Evolutionary conservation across 129 eudicot genomes (phyloP), one percentile per base, ranked within the genome.

Genomic region (Kitagawia praeruptora): DNA sequence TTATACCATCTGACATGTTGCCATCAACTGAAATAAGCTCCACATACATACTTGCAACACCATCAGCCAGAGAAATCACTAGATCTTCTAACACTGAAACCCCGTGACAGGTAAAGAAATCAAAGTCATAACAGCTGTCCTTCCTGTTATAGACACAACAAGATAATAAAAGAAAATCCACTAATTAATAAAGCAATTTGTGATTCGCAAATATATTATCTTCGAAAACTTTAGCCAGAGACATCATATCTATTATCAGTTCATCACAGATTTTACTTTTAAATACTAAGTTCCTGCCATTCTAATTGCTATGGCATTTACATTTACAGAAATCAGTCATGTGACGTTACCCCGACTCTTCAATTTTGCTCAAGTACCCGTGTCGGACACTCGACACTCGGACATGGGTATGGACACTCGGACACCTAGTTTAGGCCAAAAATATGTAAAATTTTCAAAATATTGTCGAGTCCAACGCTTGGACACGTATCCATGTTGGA

Each of bases 11-110:
- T 74, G 97, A 95, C 84, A 90, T 85, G 89, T 90, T 87, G 84
- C 99, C 88, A 78, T 95, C 99, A 58, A 95, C 94, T 56, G 99
- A 95, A 75, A 95, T 90, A 82, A 92, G 91, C 87, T 95, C 99
- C 90, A 95, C 84, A 77, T 95, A 95, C 83, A 92, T 86, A 84
- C 97, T 87, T 71, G 99, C 96, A 45, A 92, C 89, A 38, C 96
- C 96, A 81, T 92, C 99, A 58, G 99, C 92, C 83, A 95, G 48
- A 31, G 91, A 85, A 82, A 92, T 90, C 78, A 95, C 88, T 89
- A 95, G 83, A 87, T 95, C 99, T 89, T 95, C 99, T 77, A 95
- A 86, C 75, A 95, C 78, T 40, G 90, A 81, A 70, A 83, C 87
- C 64, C 88, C 93, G 49, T 91, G 90, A 70, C 77, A 77, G 77